Base-by-base conservation (phyloP, 345 rosid genomes). In the Physaria fendleri region DNA sequence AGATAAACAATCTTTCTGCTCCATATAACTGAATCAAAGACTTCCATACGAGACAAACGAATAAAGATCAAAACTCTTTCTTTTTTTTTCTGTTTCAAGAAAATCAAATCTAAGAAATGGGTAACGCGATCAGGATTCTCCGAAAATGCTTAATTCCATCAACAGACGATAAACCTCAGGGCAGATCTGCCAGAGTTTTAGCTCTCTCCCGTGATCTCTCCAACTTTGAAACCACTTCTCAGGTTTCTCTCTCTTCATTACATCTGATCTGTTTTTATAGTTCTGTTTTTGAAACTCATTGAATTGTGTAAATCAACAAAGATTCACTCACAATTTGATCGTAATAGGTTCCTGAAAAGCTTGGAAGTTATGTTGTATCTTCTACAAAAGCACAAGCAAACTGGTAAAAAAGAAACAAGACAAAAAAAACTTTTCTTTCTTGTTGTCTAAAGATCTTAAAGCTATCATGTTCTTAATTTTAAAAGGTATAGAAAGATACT, bases 281-380 rank as follows among this genome's bases (percentile, higher is more conserved):
- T 14, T 13, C 22, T 21, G 4, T 21, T 45, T 15, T 6, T 24
- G n/a, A 48, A 18, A 37, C 47, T 25, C 32, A 9, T 64, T 56
- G 52, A 45, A 25, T 34, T 35, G 2, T 38, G 48, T 24, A 18
- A 22, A 18, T 34, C 44, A 24, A 4, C 12, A n/a, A n/a, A 47
- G 7, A 5, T 27, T 8, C 11, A 14, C 40, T 12, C 59, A 39
- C 18, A 51, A n/a, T 9, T 39, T n/a, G n/a, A n/a, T n/a, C n/a
- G n/a, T n/a, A n/a, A n/a, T n/a, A 85, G 98, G 90, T 91, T 38
- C 98, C 96, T 38, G 85, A 81, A 56, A 80, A 65, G 24, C 92
- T 92, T 28, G 74, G 72, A 33, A n/a, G n/a, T n/a, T n/a, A n/a
- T n/a, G n/a, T n/a, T n/a, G n/a, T n/a, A n/a, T n/a, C n/a, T n/a